Percentiles rank a stretch among this genome's conserved stretches.
These are phyloP conservation scores for Daldinia sp. DNA, from an alignment of 2,329 filamentous ascomycete species.

Conservation along the genomic window DNA sequence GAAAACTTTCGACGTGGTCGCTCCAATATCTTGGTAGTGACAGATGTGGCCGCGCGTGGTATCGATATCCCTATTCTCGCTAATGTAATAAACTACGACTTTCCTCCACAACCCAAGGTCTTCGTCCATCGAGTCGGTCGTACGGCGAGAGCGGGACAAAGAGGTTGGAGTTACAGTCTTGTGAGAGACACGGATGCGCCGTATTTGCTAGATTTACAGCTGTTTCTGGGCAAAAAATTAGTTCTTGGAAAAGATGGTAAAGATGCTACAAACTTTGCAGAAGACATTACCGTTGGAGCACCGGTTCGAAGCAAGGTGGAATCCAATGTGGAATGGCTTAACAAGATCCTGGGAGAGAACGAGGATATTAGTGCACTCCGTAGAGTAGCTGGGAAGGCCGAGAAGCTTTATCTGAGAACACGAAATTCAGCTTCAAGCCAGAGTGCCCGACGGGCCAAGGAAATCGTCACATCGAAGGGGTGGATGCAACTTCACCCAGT, in stretches of 20 bases:
- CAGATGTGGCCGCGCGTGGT: slow-evolving; percentile 94
- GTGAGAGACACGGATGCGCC: slow-evolving; percentile 88
- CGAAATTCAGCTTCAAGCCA: slow-evolving; percentile 89
- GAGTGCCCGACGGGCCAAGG: slow-evolving; percentile 87
- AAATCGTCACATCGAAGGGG: slow-evolving; percentile 72
- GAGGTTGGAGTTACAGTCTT: slow-evolving; percentile 95
- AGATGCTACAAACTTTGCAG: slow-evolving; percentile 73
- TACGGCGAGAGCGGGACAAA: slow-evolving; percentile 90
- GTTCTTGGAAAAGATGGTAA: slow-evolving; percentile 73
- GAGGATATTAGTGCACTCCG: slow-evolving; percentile 76
- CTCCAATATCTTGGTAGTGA: slow-evolving; percentile 92
- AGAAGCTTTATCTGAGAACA: slow-evolving; percentile 90
- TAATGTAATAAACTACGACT: slow-evolving; percentile 99
- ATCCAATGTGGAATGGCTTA: slow-evolving; percentile 80
- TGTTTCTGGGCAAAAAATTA: slow-evolving; percentile 88
- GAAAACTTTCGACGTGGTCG: slow-evolving; percentile 86
- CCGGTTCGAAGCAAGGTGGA: slow-evolving; percentile 78
- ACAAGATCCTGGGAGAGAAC: slow-evolving; percentile 78
- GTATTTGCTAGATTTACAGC: slow-evolving; percentile 90
- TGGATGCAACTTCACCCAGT: slow-evolving; percentile 82
- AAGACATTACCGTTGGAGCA: slow-evolving; percentile 84
- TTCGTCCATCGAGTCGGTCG: slow-evolving; percentile 96
- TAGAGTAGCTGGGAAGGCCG: slow-evolving; percentile 82
- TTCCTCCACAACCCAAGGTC: slow-evolving; percentile 94
- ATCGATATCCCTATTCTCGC: slow-evolving; percentile 96